These are phyloP conservation scores for Boletus rubroflammeus DNA, from an alignment of 768 basidiomycete species.

Conservation along the genomic window DNA sequence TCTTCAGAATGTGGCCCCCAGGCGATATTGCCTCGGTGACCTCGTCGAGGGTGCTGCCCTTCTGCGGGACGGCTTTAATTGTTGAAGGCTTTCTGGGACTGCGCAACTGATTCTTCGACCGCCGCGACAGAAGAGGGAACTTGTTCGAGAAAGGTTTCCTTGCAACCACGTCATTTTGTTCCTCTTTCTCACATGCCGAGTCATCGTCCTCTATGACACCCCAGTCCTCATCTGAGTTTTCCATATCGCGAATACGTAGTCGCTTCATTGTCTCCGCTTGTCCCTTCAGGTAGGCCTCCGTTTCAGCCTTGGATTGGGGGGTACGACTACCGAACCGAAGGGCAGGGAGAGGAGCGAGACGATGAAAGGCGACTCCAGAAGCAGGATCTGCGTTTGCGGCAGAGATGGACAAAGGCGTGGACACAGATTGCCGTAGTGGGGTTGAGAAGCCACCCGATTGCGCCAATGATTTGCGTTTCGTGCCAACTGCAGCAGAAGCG, in stretches of 20 bases:
- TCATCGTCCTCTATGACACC: constrained; percentile 42
- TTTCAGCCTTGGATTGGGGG: constrained; percentile 36
- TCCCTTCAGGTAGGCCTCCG: constrained; percentile 38
- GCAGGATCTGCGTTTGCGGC: constrained; percentile 31
- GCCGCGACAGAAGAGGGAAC: constrained; percentile 22
- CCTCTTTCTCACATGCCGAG: constrained; percentile 50
- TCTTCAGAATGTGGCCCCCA: constrained; percentile 71
- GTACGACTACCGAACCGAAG: constrained; percentile 29
- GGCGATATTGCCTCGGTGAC: constrained; percentile 70
- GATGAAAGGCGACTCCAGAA: constrained; percentile 34
- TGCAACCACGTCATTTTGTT: constrained; percentile 31
- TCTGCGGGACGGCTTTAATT: constrained; percentile 30
- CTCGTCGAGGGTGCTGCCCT: constrained; percentile 48
- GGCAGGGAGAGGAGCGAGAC: constrained; percentile 33
- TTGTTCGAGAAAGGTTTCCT: constrained; percentile 34
- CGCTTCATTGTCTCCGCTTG: constrained; percentile 66
- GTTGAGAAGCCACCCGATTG: constrained; percentile 49
- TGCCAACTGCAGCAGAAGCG: constrained; percentile 44
- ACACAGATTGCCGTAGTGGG: constrained; percentile 48
- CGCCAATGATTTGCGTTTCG: constrained; percentile 59
- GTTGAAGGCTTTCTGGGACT: constrained; percentile 29
- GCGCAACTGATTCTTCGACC: constrained; percentile 26
- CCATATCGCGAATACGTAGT: constrained; percentile 56
- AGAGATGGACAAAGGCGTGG: constrained; percentile 39
- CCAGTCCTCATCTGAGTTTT: constrained; percentile 45